Evolutionary conservation across 768 basidiomycete species (phyloP).

Genomic region (Suillus weaverae): DNA sequence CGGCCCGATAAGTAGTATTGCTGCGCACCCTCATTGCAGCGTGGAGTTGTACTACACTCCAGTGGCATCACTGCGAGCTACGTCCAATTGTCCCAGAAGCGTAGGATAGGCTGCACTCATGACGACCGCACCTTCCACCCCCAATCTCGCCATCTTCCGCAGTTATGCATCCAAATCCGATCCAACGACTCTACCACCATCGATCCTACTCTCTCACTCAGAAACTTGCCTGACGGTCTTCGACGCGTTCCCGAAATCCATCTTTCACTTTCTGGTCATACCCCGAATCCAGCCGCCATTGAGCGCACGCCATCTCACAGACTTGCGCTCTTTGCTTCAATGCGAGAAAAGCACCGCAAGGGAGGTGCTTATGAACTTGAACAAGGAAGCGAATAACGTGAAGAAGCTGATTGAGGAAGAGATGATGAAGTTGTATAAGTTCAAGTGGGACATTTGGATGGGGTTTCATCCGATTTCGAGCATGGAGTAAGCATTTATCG

Average conservation of each 20-base stretch:
- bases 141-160: slow-evolving; percentile 55
- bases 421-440: slow-evolving; percentile 72
- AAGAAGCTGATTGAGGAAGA: slow-evolving; percentile 70
- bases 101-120: not conserved
- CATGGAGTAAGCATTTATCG: slow-evolving; percentile 69
- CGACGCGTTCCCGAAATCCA: slow-evolving; percentile 79
- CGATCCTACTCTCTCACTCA: slow-evolving; percentile 61
- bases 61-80: not conserved
- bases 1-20: not conserved
- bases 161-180: slow-evolving; percentile 54
- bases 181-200: slow-evolving; percentile 56
- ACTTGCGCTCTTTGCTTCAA: slow-evolving; percentile 55
- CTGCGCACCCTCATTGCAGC: not conserved
- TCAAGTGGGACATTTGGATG: slow-evolving; percentile 72
- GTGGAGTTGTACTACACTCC: not conserved
- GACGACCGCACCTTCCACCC: slow-evolving; percentile 8
- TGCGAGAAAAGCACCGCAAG: slow-evolving; percentile 55
- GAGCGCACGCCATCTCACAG: slow-evolving; percentile 43
- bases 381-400: slow-evolving; percentile 55
- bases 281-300: slow-evolving; percentile 48
- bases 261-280: slow-evolving; percentile 84
- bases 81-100: not conserved
- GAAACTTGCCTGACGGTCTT: slow-evolving; percentile 63
- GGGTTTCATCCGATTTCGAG: slow-evolving; percentile 89
- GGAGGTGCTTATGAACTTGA: slow-evolving; percentile 50